A percentile compares a stretch with the other conserved stretches of the same genome.
phyloP scores from a whole-genome alignment of 169 alveolate genomes.

The Cryptosporidium ubiquitum region DNA sequence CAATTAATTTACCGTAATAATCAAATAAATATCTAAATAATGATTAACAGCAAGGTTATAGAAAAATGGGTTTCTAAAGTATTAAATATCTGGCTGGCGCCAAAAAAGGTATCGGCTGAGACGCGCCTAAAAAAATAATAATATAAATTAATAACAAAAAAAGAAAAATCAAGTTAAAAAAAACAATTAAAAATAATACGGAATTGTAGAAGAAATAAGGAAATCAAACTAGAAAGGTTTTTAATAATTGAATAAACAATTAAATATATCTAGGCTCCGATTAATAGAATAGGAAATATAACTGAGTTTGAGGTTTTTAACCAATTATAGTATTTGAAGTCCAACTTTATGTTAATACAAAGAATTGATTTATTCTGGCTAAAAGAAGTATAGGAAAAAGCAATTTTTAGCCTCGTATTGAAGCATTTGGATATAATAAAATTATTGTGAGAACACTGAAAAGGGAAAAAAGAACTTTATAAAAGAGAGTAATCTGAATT shows the following conservation, averaged over 20 bases:
- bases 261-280: neutral
- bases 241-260: neutral
- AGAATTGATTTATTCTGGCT: neutral
- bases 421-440: neutral
- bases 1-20: neutral
- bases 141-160: neutral
- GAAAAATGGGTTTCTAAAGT: too few relatives aligned
- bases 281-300: neutral
- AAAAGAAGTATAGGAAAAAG: neutral
- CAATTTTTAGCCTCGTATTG: neutral
- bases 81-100: neutral
- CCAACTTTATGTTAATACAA: neutral
- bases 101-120: constrained; percentile 17
- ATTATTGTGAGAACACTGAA: too few relatives aligned
- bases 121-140: constrained; percentile 14
- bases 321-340: neutral
- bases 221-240: neutral
- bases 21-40: neutral
- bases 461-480: neutral
- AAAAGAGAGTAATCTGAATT: neutral
- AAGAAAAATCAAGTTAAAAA: neutral
- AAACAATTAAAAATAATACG: neutral
- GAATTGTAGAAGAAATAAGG: too few relatives aligned
- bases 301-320: neutral
- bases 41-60: too few relatives aligned